Evolutionary conservation across 176 grass and related monocot genomes (phyloP), one percentile per base, ranked within the genome.

Genomic region (Carex scoparia): DNA sequence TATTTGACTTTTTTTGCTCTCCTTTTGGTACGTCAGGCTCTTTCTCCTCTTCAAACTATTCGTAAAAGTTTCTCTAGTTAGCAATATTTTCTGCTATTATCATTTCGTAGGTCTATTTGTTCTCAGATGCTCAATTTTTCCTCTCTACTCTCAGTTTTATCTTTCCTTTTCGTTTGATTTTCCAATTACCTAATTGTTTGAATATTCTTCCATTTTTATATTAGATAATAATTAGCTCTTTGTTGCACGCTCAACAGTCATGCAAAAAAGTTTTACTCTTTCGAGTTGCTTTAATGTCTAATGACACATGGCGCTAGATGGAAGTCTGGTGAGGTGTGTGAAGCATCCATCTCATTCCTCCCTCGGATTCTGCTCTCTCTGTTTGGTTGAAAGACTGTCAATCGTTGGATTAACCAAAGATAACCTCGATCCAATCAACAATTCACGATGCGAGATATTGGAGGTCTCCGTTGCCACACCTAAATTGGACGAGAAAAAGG

Each of bases 251-350:
- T 1, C 11, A 31, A 8, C 8, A 71, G 46, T 44, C 6, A 71
- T 71, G 70, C 44, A 23, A 28, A 48, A 33, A 78, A 33, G 28
- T 57, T 78, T 18, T 12, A 23, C 4, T 23, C 46, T 12, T 57
- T 56, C 32, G 51, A 1, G 53, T 57, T 57, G 57, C 51, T 49
- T 28, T 78, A 11, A 53, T 55, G 48, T 13, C 48, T 76, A 23
- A 55, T 83, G 81, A 83, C 1, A 65, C 15, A 83, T 83, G 81
- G 81, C 81, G 58, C 44, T 83, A 7, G 63, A 68, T 68, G 81
- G 81, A 69, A 35, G 81, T 32, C 62, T 83, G 30, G 81, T 83
- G 81, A 83, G 81, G 62, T 83, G 81, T 83, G 81, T 83, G 40
- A 83, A 83, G 62, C 81, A 83, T 23, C 81, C 81, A 54, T 55